Base-by-base conservation (phyloP, 2,329 filamentous ascomycete genomes). In the Rhynchosporium secalis region DNA sequence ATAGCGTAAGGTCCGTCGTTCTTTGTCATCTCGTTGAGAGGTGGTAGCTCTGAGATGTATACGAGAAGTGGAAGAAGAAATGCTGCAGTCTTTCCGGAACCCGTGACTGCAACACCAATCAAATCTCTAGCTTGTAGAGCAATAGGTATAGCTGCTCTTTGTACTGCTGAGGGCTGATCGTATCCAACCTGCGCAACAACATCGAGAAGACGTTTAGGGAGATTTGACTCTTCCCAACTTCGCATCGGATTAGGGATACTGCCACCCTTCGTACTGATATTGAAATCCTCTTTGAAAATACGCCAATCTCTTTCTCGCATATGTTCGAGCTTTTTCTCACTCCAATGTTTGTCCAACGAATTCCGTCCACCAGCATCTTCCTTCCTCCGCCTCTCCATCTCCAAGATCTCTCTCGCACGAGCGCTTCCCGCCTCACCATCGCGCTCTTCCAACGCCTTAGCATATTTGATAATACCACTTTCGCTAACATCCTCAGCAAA, bases 211-310 rank as follows among this genome's bases (percentile, higher is more conserved):
- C 86, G 83, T 64, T 84, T 82, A 3, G 95, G 93, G 45, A 99
- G 81, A 5, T 82, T 83, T 3, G 93, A 96, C 76, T 99, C 95
- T 52, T 84, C 74, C 95, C 95, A 99, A 69, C 83, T 92, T 56
- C 95, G 92, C 93, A 99, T 98, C 0, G 95, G 95, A 71, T 98
- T 94, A 0, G 95, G 95, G 61, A 98, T 92, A 31, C 84, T 83
- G 48, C 94, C 94, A 62, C 95, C 95, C 76, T 96, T 98, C 8
- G 92, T 97, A 46, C 89, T 83, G 74, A 99, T 99, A 70, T 95
- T 96, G 79, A 96, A 98, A 76, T 99, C 93, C 76, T 98, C 95
- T 78, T 98, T 99, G 86, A 99, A 97, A 71, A 99, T 98, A 74
- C 95, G 91, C 95, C 95, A 99, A 77, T 99, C 95, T 75, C 95